phyloP scores from a whole-genome alignment of 306 rosid genomes.

The Castanospermum australe region DNA sequence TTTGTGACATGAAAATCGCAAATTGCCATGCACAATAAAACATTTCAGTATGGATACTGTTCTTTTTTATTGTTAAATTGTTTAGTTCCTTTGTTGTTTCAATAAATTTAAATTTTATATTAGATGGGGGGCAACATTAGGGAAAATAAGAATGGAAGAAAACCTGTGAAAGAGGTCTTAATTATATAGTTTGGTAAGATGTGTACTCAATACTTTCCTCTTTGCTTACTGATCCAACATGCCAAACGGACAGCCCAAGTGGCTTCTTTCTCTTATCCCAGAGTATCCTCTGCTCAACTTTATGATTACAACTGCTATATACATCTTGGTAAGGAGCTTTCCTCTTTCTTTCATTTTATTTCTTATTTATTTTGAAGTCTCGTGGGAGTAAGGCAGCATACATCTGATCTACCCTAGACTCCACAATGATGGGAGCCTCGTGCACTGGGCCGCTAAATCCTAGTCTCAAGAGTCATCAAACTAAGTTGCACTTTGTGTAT shows the following conservation, averaged over 20 bases:
- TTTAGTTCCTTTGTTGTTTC: slow-evolving; percentile 4
- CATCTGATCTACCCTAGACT: too few relatives aligned
- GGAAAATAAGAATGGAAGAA: slow-evolving; percentile 6
- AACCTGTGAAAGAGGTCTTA: slow-evolving; percentile 5
- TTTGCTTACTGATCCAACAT: slow-evolving; percentile 67
- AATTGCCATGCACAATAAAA: background rate
- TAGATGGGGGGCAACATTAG: slow-evolving; percentile 7
- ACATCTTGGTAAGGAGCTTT: slow-evolving; percentile 62
- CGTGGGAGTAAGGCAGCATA: too few relatives aligned
- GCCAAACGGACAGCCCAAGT: slow-evolving; percentile 97
- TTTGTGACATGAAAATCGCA: slow-evolving; percentile 14
- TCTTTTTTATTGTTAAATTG: too few relatives aligned
- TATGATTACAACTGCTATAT: slow-evolving; percentile 89
- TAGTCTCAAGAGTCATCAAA: background rate
- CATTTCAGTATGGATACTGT: background rate
- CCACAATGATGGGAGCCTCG: too few relatives aligned
- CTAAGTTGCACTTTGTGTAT: slow-evolving; percentile 15
- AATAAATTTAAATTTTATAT: background rate
- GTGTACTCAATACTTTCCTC: slow-evolving; percentile 6
- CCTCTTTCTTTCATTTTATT: background rate
- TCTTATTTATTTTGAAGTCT: slow-evolving; percentile 12
- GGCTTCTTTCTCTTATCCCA: slow-evolving; percentile 97
- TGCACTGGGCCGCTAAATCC: too few relatives aligned
- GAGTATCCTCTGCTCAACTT: slow-evolving; percentile 93
- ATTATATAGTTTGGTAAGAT: background rate